These are phyloP conservation scores for Orbilia blumenaviensis DNA, from an alignment of 2,329 filamentous ascomycete genomes.

Conservation along the genomic window DNA sequence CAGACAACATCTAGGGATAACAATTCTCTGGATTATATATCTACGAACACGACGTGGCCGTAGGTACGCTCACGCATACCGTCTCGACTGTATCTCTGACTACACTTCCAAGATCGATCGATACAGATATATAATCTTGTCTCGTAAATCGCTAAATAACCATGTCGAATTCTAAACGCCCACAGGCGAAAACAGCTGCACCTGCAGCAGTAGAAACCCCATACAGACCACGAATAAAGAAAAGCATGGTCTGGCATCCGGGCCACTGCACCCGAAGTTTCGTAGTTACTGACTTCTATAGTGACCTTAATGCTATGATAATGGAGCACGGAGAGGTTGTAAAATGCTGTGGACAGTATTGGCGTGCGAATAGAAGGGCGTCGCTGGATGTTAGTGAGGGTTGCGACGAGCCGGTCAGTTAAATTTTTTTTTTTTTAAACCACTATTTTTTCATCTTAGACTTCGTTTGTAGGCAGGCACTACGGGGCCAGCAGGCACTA, in stretches of 20 bases:
- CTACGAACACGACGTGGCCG: no score
- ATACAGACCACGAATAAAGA: not conserved
- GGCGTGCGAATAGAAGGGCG: not conserved
- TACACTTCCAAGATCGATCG: no score
- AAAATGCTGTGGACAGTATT: conserved; percentile 18
- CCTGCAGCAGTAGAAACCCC: not conserved
- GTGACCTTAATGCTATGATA: not conserved
- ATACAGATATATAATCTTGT: no score
- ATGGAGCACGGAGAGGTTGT: conserved; percentile 1
- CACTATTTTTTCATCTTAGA: not conserved
- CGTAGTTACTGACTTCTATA: conserved; percentile 6
- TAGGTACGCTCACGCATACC: no score
- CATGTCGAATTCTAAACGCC: not conserved
- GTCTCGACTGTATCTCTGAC: no score
- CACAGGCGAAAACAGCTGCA: not conserved
- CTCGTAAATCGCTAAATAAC: no score
- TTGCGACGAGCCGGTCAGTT: not conserved
- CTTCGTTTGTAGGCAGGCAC: no score
- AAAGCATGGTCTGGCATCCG: not conserved
- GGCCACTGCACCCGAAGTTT: conserved; percentile 5
- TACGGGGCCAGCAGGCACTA: no score
- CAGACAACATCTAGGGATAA: no score
- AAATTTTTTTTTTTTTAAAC: not conserved
- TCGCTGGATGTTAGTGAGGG: not conserved
- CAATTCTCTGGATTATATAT: no score